A percentile compares a stretch with the other conserved stretches of the same genome.
These are phyloP conservation scores for Lasiodiplodia citricola DNA, from an alignment of 2,329 filamentous ascomycete genomes.

Conservation along the genomic window DNA sequence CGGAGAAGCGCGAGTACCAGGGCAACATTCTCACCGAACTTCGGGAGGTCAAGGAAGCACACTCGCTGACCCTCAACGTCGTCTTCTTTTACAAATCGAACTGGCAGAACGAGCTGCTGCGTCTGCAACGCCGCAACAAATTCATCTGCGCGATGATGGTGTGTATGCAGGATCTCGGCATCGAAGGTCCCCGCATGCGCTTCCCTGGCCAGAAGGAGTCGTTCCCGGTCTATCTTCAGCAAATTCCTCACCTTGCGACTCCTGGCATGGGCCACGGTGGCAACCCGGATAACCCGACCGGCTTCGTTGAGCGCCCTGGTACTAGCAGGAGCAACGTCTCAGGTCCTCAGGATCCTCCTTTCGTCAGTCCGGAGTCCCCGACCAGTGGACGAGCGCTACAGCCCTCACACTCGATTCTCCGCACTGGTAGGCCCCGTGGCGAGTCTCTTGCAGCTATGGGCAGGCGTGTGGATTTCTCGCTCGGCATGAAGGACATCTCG, in stretches of 20 bases:
- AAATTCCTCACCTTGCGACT: slow-evolving; percentile 53
- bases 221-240: slow-evolving; percentile 69
- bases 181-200: slow-evolving; percentile 80
- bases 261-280: slow-evolving; percentile 49
- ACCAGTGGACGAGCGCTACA: slow-evolving; percentile 28
- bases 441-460: slow-evolving; percentile 64
- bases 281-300: slow-evolving; percentile 52
- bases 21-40: slow-evolving; percentile 86
- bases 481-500: slow-evolving; percentile 67
- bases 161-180: slow-evolving; percentile 80
- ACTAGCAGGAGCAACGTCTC: slow-evolving; percentile 31
- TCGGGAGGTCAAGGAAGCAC: slow-evolving; percentile 77
- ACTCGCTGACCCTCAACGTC: slow-evolving; percentile 86
- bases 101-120: slow-evolving; percentile 92
- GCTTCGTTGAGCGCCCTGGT: slow-evolving; percentile 30
- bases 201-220: slow-evolving; percentile 70
- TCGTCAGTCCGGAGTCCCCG: slow-evolving; percentile 37
- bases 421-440: slow-evolving; percentile 57
- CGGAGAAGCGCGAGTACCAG: slow-evolving; percentile 89
- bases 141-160: slow-evolving; percentile 92
- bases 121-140: slow-evolving; percentile 88
- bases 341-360: slow-evolving; percentile 47
- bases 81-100: slow-evolving; percentile 98
- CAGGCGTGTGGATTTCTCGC: slow-evolving; percentile 72
- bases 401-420: slow-evolving; percentile 54